Evolutionary conservation across 108 stramenopile genomes (phyloP).

Genomic region (Mayamaea pseudoterrestris): DNA sequence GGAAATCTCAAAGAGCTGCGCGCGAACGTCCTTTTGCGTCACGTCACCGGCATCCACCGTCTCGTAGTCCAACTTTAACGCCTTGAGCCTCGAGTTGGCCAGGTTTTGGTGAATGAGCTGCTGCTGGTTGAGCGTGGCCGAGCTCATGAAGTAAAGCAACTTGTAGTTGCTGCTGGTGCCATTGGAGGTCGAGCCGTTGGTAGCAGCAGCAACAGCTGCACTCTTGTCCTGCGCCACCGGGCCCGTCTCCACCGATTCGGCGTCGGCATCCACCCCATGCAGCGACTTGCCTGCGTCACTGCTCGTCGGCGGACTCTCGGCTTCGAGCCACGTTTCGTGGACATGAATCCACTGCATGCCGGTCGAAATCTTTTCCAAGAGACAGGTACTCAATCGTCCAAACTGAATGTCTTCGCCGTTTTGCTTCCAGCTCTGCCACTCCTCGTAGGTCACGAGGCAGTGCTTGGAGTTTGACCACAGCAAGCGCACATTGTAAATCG

Average conservation of each 20-base stretch:
- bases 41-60: neutral
- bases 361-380: constrained; percentile 1
- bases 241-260: constrained; percentile 6
- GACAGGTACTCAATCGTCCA: constrained; percentile 4
- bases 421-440: constrained; percentile 11
- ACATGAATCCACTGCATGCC: constrained; percentile 9
- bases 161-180: neutral
- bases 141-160: too few species aligned
- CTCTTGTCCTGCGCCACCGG: constrained; percentile 3
- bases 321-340: constrained; percentile 16
- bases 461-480: constrained; percentile 1
- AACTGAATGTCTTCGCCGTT: neutral
- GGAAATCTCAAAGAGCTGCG: constrained; percentile 44
- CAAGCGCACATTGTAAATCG: constrained; percentile 8
- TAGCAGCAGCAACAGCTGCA: neutral
- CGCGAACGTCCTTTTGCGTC: too few species aligned
- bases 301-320: constrained; percentile 1
- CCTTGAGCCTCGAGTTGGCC: too few species aligned
- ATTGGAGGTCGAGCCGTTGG: neutral
- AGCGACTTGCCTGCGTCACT: too few species aligned
- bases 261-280: too few species aligned
- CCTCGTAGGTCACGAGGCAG: constrained; percentile 10
- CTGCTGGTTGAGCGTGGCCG: too few species aligned
- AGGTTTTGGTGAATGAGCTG: too few species aligned
- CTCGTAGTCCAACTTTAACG: too few species aligned